These are phyloP conservation scores for Barbarea vulgaris DNA, from an alignment of 345 rosid genomes.

Conservation along the genomic window DNA sequence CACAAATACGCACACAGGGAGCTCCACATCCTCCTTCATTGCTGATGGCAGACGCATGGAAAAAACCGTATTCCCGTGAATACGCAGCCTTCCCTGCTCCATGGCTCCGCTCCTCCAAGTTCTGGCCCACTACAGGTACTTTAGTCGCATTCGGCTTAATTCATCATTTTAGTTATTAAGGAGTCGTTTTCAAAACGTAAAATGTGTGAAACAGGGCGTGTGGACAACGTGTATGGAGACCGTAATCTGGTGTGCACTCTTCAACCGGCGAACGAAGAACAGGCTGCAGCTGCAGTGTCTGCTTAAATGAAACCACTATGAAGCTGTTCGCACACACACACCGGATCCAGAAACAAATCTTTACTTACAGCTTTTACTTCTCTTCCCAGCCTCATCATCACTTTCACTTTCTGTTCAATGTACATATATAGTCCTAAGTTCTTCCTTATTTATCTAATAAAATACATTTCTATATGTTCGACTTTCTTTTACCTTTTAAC, in stretches of 20 bases:
- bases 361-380: slow-evolving; percentile 4
- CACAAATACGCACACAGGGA: slow-evolving; percentile 50
- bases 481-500: background rate
- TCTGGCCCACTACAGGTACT: slow-evolving; percentile 94
- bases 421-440: slow-evolving; percentile 20
- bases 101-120: slow-evolving; percentile 86
- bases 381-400: background rate
- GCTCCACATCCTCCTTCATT: slow-evolving; percentile 97
- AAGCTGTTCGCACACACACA: background rate
- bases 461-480: background rate
- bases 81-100: slow-evolving; percentile 97
- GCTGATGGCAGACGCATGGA: slow-evolving; percentile 97
- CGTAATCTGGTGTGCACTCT: slow-evolving; percentile 8
- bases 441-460: slow-evolving; percentile 5
- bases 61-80: slow-evolving; percentile 85
- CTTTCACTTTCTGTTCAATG: slow-evolving; percentile 10
- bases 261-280: slow-evolving; percentile 9
- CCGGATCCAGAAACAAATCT: background rate
- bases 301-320: background rate
- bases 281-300: slow-evolving; percentile 16
- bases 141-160: background rate
- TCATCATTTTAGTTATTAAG: background rate
- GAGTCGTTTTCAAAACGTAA: background rate
- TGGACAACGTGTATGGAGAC: slow-evolving; percentile 21
- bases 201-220: background rate